Percentiles rank a stretch among this genome's conserved stretches.
Evolutionary conservation across 1,284 basidiomycete species (phyloP).

Genomic region (Melampsora occidentalis): DNA sequence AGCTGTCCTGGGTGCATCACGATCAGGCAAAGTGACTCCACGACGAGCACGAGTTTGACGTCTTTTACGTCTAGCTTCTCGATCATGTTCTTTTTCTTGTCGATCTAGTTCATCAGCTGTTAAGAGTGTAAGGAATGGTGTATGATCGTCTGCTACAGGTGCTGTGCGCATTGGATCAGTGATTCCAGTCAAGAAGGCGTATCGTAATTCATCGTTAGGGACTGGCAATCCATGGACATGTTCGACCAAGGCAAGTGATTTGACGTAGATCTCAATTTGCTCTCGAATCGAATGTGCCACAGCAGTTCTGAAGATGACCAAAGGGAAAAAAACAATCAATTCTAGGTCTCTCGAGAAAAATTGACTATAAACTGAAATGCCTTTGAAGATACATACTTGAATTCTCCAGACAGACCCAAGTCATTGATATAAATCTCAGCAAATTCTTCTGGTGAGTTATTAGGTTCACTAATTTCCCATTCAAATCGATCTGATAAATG

Average conservation of each 20-base stretch:
- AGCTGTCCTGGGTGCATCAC: constrained; percentile 86
- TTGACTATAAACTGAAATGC: not conserved
- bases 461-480: constrained; percentile 83
- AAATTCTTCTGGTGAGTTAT: constrained; percentile 84
- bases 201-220: constrained; percentile 85
- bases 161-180: constrained; percentile 63
- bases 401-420: constrained; percentile 85
- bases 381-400: constrained; percentile 65
- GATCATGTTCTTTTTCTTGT: constrained; percentile 88
- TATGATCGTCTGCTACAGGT: constrained; percentile 59
- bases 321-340: not conserved
- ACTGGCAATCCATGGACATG: constrained; percentile 77
- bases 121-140: constrained; percentile 82
- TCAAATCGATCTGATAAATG: constrained; percentile 97
- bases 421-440: constrained; percentile 82
- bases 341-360: not conserved
- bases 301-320: constrained; percentile 67
- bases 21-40: constrained; percentile 84
- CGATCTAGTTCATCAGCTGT: constrained; percentile 76
- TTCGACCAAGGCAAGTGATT: constrained; percentile 85
- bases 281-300: constrained; percentile 94
- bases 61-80: constrained; percentile 78
- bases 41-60: constrained; percentile 82
- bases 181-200: constrained; percentile 79
- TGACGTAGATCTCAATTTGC: constrained; percentile 86